Conservation (phyloP, 345 rosid genomes). For the Syzygium aqueum region DNA sequence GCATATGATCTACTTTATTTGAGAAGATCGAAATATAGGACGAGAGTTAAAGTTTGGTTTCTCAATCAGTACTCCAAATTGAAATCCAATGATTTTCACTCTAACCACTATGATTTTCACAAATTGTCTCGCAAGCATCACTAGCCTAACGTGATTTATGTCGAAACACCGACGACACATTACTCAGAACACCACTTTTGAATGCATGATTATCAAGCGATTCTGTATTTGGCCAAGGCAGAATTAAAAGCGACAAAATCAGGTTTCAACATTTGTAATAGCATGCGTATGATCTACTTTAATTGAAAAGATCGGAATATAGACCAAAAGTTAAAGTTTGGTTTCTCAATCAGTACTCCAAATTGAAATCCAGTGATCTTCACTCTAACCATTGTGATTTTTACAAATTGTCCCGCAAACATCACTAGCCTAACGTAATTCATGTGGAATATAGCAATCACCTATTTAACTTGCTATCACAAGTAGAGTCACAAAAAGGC, state of each 20-base stretch:
- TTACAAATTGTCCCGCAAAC: background rate
- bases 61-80: too few relatives aligned
- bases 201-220: fast-evolving
- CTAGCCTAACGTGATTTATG: too few relatives aligned
- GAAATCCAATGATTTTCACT: too few relatives aligned
- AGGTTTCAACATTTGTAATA: fast-evolving
- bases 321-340: background rate
- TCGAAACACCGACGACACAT: fast-evolving
- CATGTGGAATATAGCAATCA: background rate
- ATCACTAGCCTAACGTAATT: background rate
- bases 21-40: too few relatives aligned
- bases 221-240: fast-evolving
- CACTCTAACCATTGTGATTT: background rate
- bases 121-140: fast-evolving
- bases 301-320: background rate
- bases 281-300: background rate
- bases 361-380: background rate
- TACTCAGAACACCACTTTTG: fast-evolving
- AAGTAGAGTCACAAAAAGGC: background rate
- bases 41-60: too few relatives aligned
- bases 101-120: too few relatives aligned
- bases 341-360: background rate
- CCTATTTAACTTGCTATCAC: background rate
- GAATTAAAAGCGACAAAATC: background rate
- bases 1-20: background rate